These are phyloP conservation scores for Vanrija sp. DNA, from an alignment of 1,284 basidiomycete species.

Conservation along the genomic window DNA sequence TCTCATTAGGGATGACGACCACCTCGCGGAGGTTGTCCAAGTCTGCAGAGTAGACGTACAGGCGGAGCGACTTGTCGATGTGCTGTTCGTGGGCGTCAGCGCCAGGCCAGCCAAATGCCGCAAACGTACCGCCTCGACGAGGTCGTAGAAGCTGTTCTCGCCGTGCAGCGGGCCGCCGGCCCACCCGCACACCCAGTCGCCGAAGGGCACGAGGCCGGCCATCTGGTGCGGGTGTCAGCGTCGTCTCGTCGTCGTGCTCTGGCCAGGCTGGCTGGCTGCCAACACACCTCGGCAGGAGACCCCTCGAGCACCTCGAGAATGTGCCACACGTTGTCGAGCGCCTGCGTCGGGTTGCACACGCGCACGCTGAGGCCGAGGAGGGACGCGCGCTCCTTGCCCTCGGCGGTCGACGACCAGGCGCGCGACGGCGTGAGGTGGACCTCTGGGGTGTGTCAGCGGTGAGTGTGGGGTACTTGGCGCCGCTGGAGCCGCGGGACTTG, in stretches of 20 bases:
- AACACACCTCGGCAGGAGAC: conserved; percentile 74
- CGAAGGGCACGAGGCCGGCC: conserved; percentile 72
- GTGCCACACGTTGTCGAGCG: conserved; percentile 94
- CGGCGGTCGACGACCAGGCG: conserved; percentile 59
- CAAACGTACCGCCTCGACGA: conserved; percentile 78
- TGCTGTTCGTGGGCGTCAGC: conserved; percentile 58
- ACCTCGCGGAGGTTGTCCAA: conserved; percentile 77
- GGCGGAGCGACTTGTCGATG: conserved; percentile 61
- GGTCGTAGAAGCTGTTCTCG: conserved; percentile 95
- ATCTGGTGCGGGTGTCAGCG: conserved; percentile 6
- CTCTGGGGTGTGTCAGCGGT: conserved; percentile 53
- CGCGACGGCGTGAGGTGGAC: conserved; percentile 81
- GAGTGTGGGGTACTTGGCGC: background rate
- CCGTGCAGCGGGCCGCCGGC: conserved; percentile 84
- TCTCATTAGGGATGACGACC: conserved; percentile 84
- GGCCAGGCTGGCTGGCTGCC: background rate
- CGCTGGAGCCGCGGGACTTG: too few relatives aligned
- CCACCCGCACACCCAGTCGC: conserved; percentile 90
- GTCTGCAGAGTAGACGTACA: conserved; percentile 11
- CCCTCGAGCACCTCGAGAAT: conserved; percentile 94
- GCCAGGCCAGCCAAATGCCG: too few relatives aligned
- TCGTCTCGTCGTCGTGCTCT: too few relatives aligned
- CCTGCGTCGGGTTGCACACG: conserved; percentile 79
- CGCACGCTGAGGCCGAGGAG: conserved; percentile 88
- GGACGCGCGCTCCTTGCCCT: conserved; percentile 57